phyloP scores from a whole-genome alignment of 441 rosid genomes.

The Adansonia madagascariensis region DNA sequence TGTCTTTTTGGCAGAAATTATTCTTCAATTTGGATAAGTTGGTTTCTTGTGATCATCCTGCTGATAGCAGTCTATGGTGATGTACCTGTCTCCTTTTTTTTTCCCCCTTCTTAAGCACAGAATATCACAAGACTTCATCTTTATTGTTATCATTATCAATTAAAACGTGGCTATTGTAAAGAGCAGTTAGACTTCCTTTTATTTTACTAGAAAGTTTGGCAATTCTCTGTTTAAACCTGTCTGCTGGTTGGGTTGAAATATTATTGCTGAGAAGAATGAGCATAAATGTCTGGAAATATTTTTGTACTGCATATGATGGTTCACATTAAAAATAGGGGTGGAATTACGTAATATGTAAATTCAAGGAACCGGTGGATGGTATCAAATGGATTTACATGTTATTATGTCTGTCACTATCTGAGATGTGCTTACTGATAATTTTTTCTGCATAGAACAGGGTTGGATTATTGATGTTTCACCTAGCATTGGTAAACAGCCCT shows the following conservation, averaged over 20 bases:
- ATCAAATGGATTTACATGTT: background rate
- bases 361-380: constrained; percentile 16
- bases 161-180: constrained; percentile 21
- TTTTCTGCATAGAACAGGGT: constrained; percentile 59
- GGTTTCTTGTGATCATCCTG: constrained; percentile 77
- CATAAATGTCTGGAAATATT: background rate
- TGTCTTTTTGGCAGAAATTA: constrained; percentile 59
- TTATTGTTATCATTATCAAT: constrained; percentile 14
- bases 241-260: background rate
- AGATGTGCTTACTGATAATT: constrained; percentile 29
- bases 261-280: constrained; percentile 1
- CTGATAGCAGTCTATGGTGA: constrained; percentile 73
- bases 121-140: background rate
- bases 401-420: constrained; percentile 7
- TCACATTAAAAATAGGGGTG: background rate
- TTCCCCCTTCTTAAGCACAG: constrained; percentile 9
- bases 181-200: constrained; percentile 2
- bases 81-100: constrained; percentile 22
- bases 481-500: constrained; percentile 71
- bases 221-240: constrained; percentile 4
- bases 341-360: constrained; percentile 6
- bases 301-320: constrained; percentile 10
- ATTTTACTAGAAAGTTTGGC: constrained; percentile 10
- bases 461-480: constrained; percentile 86
- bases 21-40: constrained; percentile 78